Evolutionary conservation across 179 eudicot species (phyloP).

Genomic region (Vitellaria paradoxa): DNA sequence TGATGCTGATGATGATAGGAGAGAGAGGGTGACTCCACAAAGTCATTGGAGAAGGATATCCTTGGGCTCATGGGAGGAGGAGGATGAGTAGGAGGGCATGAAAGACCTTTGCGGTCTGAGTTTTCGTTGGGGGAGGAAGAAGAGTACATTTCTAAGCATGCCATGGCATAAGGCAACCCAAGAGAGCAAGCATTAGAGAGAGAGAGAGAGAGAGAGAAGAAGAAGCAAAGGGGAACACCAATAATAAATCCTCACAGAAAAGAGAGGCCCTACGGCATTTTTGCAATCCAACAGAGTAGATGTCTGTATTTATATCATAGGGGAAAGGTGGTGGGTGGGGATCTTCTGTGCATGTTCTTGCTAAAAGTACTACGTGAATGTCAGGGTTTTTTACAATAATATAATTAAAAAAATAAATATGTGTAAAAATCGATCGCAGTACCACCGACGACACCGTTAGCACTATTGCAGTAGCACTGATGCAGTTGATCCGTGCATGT

Average conservation of each 20-base stretch:
- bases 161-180: no score
- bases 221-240: no score
- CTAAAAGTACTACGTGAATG: no score
- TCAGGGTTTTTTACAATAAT: no score
- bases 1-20: slow-evolving; percentile 10
- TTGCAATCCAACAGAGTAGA: not conserved
- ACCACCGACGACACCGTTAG: no score
- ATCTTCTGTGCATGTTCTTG: not conserved
- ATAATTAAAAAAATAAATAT: no score
- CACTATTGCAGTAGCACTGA: no score
- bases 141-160: slow-evolving; percentile 60
- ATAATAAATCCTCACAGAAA: not conserved
- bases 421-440: no score
- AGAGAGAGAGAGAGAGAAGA: no score
- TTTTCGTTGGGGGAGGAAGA: slow-evolving; percentile 29
- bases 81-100: not conserved
- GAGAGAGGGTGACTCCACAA: slow-evolving; percentile 34
- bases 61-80: slow-evolving; percentile 47
- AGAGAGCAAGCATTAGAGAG: not conserved
- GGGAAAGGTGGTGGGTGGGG: slow-evolving; percentile 9
- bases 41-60: slow-evolving; percentile 72
- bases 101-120: slow-evolving; percentile 17
- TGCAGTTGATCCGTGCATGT: no score
- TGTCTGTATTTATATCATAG: slow-evolving; percentile 30
- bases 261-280: not conserved